phyloP scores from a whole-genome alignment of 139 green algal species.

The Chara braunii region DNA sequence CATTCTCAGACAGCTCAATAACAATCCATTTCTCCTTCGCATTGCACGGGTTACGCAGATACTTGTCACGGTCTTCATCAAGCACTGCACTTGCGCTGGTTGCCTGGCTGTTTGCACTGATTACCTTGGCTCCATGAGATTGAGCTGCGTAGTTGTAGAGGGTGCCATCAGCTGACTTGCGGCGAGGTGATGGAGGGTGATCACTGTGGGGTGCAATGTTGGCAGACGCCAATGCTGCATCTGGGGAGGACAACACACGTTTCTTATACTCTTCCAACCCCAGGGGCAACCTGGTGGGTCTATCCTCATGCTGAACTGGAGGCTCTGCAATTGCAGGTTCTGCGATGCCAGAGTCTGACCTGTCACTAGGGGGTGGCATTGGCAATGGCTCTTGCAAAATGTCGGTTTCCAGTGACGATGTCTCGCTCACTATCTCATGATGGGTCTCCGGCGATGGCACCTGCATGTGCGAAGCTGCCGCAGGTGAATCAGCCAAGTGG shows the following conservation, averaged over 20 bases:
- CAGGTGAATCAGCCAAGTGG: too few relatives aligned
- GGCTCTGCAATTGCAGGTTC: not conserved
- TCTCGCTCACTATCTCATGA: too few relatives aligned
- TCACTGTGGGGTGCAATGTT: not conserved
- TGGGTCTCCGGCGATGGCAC: too few relatives aligned
- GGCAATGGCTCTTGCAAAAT: too few relatives aligned
- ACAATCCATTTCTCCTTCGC: conserved; percentile 44
- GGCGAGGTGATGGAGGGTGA: not conserved
- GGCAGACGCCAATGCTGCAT: not conserved
- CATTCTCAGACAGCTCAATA: conserved; percentile 44
- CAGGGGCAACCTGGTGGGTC: not conserved
- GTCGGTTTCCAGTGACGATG: too few relatives aligned
- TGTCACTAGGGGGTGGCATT: too few relatives aligned
- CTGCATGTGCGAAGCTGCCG: too few relatives aligned
- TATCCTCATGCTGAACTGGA: not conserved
- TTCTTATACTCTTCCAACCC: not conserved
- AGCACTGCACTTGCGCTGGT: conserved; percentile 32
- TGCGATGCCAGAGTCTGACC: not conserved
- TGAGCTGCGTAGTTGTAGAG: conserved; percentile 29
- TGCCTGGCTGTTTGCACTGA: conserved; percentile 31
- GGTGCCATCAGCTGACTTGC: not conserved
- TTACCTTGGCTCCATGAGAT: conserved; percentile 25
- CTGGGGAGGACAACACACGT: not conserved
- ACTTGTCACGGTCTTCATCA: conserved; percentile 46
- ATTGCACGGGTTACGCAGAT: conserved; percentile 42